phyloP scores from a whole-genome alignment of 2,329 filamentous ascomycete species.

The Aphanocladium album region DNA sequence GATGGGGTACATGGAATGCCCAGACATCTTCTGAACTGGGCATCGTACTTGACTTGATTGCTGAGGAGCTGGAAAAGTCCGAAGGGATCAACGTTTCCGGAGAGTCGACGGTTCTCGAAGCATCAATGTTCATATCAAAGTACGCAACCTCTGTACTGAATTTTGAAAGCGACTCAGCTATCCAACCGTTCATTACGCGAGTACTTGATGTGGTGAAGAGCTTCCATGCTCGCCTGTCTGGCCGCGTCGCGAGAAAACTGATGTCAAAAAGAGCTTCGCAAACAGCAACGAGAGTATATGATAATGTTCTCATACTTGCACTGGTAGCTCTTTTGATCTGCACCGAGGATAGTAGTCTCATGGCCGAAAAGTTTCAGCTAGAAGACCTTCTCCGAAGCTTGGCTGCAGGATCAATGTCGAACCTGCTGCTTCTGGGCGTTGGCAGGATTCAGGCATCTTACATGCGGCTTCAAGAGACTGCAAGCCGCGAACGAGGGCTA shows the following conservation, averaged over 20 bases:
- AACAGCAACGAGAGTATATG: conserved; percentile 20
- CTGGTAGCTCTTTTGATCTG: conserved; percentile 39
- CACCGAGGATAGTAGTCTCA: conserved; percentile 27
- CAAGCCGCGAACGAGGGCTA: conserved; percentile 48
- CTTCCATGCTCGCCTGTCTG: conserved; percentile 32
- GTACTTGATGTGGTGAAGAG: conserved; percentile 37
- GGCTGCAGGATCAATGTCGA: conserved; percentile 31
- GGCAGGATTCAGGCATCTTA: conserved; percentile 42
- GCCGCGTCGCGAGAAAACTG: background rate
- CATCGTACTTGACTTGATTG: conserved; percentile 54
- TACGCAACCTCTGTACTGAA: conserved; percentile 42
- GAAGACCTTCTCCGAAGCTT: conserved; percentile 45
- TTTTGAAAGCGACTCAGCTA: conserved; percentile 29
- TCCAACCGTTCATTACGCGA: conserved; percentile 40
- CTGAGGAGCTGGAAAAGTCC: conserved; percentile 36
- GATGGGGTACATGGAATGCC: conserved; percentile 54
- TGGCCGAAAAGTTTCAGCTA: conserved; percentile 35
- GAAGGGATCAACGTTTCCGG: conserved; percentile 3
- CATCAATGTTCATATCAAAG: conserved; percentile 40
- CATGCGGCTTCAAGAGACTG: conserved; percentile 39
- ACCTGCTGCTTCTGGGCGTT: conserved; percentile 40
- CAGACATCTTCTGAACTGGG: conserved; percentile 57
- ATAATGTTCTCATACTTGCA: conserved; percentile 28
- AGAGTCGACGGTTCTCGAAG: conserved; percentile 24
- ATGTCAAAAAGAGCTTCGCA: conserved; percentile 15